Percentiles rank a stretch among this genome's conserved stretches.
Conservation (phyloP, 441 rosid species). For the Jatropha podagrica region DNA sequence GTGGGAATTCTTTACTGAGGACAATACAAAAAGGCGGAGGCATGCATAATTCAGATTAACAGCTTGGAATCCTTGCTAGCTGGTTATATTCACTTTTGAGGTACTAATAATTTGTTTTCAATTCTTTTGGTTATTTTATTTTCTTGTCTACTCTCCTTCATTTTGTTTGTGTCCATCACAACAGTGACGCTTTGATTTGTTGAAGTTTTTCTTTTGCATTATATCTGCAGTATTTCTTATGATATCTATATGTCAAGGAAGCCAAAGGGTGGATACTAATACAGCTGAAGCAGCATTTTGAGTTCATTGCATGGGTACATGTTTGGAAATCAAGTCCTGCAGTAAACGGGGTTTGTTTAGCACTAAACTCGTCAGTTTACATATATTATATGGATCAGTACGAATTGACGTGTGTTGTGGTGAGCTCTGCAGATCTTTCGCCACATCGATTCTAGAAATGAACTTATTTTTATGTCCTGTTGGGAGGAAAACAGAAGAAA, state of each 20-base stretch:
- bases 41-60: constrained; percentile 38
- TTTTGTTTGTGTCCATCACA: too few species aligned
- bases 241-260: constrained; percentile 2
- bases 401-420: neutral
- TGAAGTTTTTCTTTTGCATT: neutral
- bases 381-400: neutral
- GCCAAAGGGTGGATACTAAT: neutral
- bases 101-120: constrained; percentile 1
- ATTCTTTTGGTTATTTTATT: neutral
- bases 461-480: neutral
- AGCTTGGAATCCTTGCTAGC: constrained; percentile 15
- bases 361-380: neutral
- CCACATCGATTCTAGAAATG: neutral
- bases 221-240: neutral
- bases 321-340: neutral
- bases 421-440: neutral
- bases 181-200: neutral
- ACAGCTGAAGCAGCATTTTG: neutral
- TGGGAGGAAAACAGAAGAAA: neutral
- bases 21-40: constrained; percentile 66
- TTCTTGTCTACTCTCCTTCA: neutral
- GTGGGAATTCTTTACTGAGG: constrained; percentile 74
- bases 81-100: constrained; percentile 20
- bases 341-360: neutral
- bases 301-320: neutral